phyloP scores from a whole-genome alignment of 2,329 filamentous ascomycete genomes.

The Akanthomyces uredinophilus region DNA sequence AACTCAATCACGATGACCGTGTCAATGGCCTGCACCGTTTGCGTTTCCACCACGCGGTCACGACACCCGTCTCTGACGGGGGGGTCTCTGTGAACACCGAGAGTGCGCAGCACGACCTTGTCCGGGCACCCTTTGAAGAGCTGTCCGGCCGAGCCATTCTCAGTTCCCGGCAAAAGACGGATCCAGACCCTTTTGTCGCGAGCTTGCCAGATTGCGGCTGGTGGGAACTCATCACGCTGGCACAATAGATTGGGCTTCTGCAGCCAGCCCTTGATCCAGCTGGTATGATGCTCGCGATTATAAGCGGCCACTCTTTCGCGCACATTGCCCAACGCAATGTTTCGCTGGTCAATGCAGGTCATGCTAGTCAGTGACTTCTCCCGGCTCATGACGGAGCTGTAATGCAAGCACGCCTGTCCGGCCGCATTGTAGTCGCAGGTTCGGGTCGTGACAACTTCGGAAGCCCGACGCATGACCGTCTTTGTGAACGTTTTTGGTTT shows the following conservation, averaged over 20 bases:
- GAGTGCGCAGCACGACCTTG: not conserved
- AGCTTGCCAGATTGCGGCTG: constrained; percentile 14
- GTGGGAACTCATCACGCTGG: constrained; percentile 15
- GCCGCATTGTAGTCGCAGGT: not conserved
- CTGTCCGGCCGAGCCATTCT: too few species aligned
- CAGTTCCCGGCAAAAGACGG: too few species aligned
- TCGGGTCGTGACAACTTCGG: not conserved
- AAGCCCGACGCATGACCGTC: not conserved
- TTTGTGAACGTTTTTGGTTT: too few species aligned
- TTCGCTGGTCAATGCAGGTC: not conserved
- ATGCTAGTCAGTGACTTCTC: not conserved
- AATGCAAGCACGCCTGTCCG: constrained; percentile 10
- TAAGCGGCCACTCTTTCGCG: constrained; percentile 5
- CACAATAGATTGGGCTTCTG: not conserved
- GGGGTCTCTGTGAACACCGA: not conserved
- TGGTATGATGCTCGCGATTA: constrained; percentile 1
- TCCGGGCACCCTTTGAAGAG: not conserved
- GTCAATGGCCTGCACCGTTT: not conserved
- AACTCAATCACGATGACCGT: constrained; percentile 11
- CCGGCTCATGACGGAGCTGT: constrained; percentile 5
- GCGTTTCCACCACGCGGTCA: not conserved
- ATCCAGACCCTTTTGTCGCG: not conserved
- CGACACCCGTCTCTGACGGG: not conserved
- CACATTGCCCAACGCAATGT: not conserved
- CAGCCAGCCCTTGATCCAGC: constrained; percentile 15